These are phyloP conservation scores for Talaromyces sp. DNA, from an alignment of 2,329 filamentous ascomycete genomes.

Conservation along the genomic window DNA sequence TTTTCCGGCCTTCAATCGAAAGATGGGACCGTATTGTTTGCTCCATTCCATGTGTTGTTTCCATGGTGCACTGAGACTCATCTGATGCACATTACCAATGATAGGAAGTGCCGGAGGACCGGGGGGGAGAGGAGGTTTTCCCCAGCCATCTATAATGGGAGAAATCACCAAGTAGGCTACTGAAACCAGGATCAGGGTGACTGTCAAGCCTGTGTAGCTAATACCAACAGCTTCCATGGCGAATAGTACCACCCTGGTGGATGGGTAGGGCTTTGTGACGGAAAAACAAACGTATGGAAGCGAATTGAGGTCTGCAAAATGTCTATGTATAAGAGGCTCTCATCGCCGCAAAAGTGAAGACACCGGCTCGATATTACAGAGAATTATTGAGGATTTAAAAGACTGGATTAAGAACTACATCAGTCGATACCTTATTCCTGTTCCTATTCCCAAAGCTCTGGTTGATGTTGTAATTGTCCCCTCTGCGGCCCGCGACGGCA, in stretches of 20 bases:
- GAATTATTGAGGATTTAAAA: background rate
- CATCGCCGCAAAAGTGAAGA: background rate
- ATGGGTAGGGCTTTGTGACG: background rate
- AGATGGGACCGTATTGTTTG: conserved; percentile 9
- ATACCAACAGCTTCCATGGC: background rate
- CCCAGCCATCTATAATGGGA: background rate
- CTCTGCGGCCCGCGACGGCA: conserved; percentile 1
- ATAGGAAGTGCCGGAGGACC: conserved; percentile 24
- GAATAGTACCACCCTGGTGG: background rate
- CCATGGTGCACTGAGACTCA: conserved; percentile 21
- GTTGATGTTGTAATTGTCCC: background rate
- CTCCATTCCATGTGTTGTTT: conserved; percentile 21
- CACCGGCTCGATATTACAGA: background rate
- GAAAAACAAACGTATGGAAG: background rate
- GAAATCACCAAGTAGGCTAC: background rate
- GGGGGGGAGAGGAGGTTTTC: conserved; percentile 19
- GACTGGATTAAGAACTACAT: background rate
- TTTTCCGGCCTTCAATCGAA: background rate
- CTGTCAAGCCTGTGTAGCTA: background rate
- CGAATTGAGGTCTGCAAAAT: background rate
- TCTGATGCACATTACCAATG: conserved; percentile 25
- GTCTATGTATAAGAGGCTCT: background rate
- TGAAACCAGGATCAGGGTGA: background rate
- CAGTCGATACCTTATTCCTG: background rate
- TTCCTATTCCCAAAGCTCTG: background rate